Base-by-base conservation (phyloP, 1,284 basidiomycete species). In the Mycena citricolor region DNA sequence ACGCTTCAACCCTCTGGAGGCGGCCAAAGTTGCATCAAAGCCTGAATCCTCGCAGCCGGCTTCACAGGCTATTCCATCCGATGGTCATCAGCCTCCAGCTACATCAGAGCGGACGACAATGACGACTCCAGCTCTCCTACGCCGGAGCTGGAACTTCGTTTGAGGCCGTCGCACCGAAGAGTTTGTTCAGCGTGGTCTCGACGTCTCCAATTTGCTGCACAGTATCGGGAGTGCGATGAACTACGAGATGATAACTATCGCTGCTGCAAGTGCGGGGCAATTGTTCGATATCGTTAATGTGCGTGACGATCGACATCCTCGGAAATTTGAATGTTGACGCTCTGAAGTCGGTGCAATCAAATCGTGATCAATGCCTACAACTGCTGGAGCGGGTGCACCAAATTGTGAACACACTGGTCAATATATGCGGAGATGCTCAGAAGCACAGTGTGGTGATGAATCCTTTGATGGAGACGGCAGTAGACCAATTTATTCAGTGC, bases 361-460 rank as follows among this genome's bases (percentile, higher is more conserved):
- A 52, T 29, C 32, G 31, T 4, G 29, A 22, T n/a, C 39, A 44
- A 19, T 45, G 42, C 36, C 13, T 33, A 12, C 39, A 42, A 39
- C 35, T 52, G 16, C 42, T 52, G 25, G 50, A 52, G 42, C 50
- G 46, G 19, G 50, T 52, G 38, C 38, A 52, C 42, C 45, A 48
- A 32, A 48, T 52, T 16, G 46, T 52, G 20, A 42, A 36, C 21
- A 29, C 50, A 12, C 28, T 52, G 8, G 45, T 52, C 39, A 52
- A 52, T 25, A 31, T 52, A 6, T 32, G 17, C 25, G 46, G 45
- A 3, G 50, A 47, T 2, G 45, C 30, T 11, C 16, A 25, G 24
- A 20, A 22, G n/a, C 33, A n/a, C n/a, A n/a, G 21, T 14, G 34
- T 12, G 19, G 21, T 24, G 25, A 28, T 6, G 34, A 21, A 35